Percentiles rank a stretch among this genome's conserved stretches.
Evolutionary conservation across 1,139 yeast species (phyloP).

Genomic region (Debaryomyces nepalensis): DNA sequence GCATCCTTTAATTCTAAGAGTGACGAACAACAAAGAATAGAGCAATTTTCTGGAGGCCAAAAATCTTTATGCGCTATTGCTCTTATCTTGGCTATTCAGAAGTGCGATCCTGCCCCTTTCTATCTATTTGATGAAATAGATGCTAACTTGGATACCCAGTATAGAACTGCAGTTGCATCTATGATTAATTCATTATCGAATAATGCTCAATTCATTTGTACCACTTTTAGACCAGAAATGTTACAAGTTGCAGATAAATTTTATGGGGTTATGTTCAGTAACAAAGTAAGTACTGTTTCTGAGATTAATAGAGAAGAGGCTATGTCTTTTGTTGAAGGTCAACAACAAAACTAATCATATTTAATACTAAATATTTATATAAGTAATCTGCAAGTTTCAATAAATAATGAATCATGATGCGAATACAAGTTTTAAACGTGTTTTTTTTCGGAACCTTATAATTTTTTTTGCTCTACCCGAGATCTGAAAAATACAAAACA

Average conservation of each 20-base stretch:
- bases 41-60: conserved; percentile 95
- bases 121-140: conserved; percentile 95
- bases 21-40: conserved; percentile 87
- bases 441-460: background rate
- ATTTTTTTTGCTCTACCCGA: conserved; percentile 2
- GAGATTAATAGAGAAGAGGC: conserved; percentile 78
- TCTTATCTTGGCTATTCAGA: conserved; percentile 88
- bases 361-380: background rate
- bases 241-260: conserved; percentile 83
- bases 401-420: background rate
- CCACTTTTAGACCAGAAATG: conserved; percentile 95
- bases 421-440: background rate
- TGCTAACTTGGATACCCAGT: conserved; percentile 92
- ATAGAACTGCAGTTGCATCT: conserved; percentile 84
- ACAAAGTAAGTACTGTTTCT: conserved; percentile 79
- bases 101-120: conserved; percentile 96
- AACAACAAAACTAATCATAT: conserved; percentile 27
- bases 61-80: conserved; percentile 95
- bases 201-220: conserved; percentile 88
- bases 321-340: conserved; percentile 77
- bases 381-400: background rate
- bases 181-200: conserved; percentile 68
- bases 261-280: conserved; percentile 84
- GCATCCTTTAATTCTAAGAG: conserved; percentile 89
- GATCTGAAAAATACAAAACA: conserved; percentile 6